Evolutionary conservation across 495 filamentous ascomycete genomes (phyloP).

Genomic region (Eremomyces bilateralis): DNA sequence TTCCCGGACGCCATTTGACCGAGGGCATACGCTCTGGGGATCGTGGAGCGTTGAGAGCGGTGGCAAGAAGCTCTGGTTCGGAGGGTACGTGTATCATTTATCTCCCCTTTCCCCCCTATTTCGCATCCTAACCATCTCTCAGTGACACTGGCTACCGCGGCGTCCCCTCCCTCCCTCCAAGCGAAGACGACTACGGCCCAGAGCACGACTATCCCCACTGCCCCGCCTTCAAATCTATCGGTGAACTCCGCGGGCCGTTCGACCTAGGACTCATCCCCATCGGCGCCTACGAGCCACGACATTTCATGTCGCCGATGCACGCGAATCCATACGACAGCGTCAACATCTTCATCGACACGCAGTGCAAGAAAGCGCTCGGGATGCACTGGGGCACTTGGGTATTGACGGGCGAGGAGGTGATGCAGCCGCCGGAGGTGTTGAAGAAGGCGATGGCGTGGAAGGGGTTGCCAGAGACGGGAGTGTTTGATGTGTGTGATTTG

Average conservation of each 20-base stretch:
- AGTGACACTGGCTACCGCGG: constrained; percentile 56
- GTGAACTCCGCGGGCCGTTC: constrained; percentile 62
- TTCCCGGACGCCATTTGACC: constrained; percentile 45
- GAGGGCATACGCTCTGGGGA: constrained; percentile 58
- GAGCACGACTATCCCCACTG: constrained; percentile 53
- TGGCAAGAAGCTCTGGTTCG: constrained; percentile 54
- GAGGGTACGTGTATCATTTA: constrained; percentile 20
- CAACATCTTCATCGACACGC: constrained; percentile 75
- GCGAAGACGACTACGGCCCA: constrained; percentile 48
- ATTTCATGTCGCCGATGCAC: constrained; percentile 40
- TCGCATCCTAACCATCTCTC: constrained; percentile 1
- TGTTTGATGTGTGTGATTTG: constrained; percentile 78
- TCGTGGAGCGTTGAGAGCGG: constrained; percentile 68
- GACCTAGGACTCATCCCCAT: constrained; percentile 91
- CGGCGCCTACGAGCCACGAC: constrained; percentile 70
- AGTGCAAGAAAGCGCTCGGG: constrained; percentile 60
- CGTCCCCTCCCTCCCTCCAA: constrained; percentile 43
- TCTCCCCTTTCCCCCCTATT: not conserved
- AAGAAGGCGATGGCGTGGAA: constrained; percentile 51
- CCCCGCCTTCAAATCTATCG: constrained; percentile 76
- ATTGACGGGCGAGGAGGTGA: constrained; percentile 62
- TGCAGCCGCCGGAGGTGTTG: constrained; percentile 62
- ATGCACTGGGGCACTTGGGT: constrained; percentile 94
- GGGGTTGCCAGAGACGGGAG: constrained; percentile 44
- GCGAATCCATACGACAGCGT: constrained; percentile 76